These are phyloP conservation scores for Hymenoscyphus fructigenus DNA, from an alignment of 2,329 filamentous ascomycete species.

Conservation along the genomic window DNA sequence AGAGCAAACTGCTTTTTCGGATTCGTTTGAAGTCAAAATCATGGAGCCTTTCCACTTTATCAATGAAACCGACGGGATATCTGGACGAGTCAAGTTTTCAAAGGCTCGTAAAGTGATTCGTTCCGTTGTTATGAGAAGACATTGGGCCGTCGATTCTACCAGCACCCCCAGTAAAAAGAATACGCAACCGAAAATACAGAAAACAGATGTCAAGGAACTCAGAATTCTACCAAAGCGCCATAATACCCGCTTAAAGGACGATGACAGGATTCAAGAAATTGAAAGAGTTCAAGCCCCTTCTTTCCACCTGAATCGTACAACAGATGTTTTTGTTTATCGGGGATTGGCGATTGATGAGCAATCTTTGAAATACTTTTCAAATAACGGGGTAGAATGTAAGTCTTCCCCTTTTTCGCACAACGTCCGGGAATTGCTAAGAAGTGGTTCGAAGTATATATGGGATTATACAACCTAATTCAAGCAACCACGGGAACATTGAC, in stretches of 20 bases:
- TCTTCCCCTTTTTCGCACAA: not conserved
- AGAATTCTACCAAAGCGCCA: not conserved
- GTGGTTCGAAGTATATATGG: not conserved
- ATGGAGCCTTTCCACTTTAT: not conserved
- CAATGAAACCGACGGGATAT: not conserved
- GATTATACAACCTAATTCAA: not conserved
- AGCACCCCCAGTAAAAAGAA: not conserved
- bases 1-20: no score
- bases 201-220: not conserved
- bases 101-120: not conserved
- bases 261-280: not conserved
- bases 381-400: not conserved
- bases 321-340: not conserved
- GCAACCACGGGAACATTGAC: not conserved
- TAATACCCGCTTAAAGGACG: not conserved
- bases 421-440: not conserved
- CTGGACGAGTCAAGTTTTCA: not conserved
- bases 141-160: not conserved
- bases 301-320: not conserved
- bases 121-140: not conserved
- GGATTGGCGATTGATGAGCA: not conserved
- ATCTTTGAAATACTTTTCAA: not conserved
- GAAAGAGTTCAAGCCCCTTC: not conserved
- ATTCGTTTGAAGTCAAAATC: not conserved
- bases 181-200: not conserved